These are phyloP conservation scores for Stephania yunnanensis DNA, from an alignment of 164 flowering plant species.

Conservation along the genomic window DNA sequence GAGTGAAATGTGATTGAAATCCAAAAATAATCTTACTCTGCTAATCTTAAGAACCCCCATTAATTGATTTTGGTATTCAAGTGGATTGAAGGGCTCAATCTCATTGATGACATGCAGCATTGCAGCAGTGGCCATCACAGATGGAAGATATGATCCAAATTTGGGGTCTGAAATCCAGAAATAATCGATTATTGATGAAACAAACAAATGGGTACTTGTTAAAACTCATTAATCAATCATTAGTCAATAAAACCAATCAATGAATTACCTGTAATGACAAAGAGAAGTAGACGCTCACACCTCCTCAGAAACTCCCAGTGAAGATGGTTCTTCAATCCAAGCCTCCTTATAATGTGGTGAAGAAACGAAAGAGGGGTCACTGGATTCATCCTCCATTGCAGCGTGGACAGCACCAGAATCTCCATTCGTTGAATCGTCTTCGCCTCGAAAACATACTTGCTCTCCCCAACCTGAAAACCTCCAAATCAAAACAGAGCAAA, in stretches of 20 bases:
- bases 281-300: slow-evolving; percentile 47
- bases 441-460: slow-evolving; percentile 59
- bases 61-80: slow-evolving; percentile 56
- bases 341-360: slow-evolving; percentile 60
- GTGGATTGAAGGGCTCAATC: slow-evolving; percentile 41
- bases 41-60: slow-evolving; percentile 45
- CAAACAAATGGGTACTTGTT: no score
- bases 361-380: slow-evolving; percentile 74
- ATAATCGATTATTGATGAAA: background rate
- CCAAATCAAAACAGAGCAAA: background rate
- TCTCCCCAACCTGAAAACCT: slow-evolving; percentile 54
- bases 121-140: slow-evolving; percentile 63
- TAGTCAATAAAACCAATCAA: no score
- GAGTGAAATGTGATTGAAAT: background rate
- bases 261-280: slow-evolving; percentile 43
- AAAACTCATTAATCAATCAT: no score
- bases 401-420: slow-evolving; percentile 69
- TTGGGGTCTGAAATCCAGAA: slow-evolving; percentile 29
- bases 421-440: slow-evolving; percentile 84
- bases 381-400: slow-evolving; percentile 86
- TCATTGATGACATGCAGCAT: slow-evolving; percentile 59
- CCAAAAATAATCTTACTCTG: slow-evolving; percentile 34
- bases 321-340: slow-evolving; percentile 40
- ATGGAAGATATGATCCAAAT: slow-evolving; percentile 34
- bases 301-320: slow-evolving; percentile 50